These are phyloP conservation scores for Nitzschia putrida DNA, from an alignment of 108 stramenopile genomes.

Conservation along the genomic window DNA sequence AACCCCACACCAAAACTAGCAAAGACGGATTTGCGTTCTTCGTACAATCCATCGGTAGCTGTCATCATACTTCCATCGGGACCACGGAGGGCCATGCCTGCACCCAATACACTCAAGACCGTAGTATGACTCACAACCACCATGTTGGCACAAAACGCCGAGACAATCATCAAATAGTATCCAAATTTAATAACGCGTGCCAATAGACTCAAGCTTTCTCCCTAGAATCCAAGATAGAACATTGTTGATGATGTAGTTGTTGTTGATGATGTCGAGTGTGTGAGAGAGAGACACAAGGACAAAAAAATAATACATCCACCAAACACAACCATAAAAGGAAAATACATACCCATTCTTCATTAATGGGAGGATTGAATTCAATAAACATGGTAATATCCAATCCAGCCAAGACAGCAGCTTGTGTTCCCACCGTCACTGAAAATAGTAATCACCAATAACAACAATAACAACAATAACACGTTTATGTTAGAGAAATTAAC, in stretches of 20 bases:
- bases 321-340: not conserved
- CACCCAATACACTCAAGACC: conserved; percentile 75
- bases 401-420: conserved; percentile 87
- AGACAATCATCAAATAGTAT: conserved; percentile 76
- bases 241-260: no score
- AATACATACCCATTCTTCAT: conserved; percentile 62
- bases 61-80: conserved; percentile 91
- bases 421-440: conserved; percentile 86
- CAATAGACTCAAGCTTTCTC: conserved; percentile 21
- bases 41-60: conserved; percentile 88
- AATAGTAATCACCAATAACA: not conserved
- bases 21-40: conserved; percentile 75
- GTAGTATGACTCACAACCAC: conserved; percentile 85
- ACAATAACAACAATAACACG: conserved; percentile 1
- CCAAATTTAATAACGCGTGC: conserved; percentile 61
- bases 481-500: not conserved
- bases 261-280: no score
- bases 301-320: not conserved
- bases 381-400: conserved; percentile 93
- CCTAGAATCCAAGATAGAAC: conserved; percentile 6
- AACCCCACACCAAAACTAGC: conserved; percentile 71
- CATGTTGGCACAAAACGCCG: conserved; percentile 87
- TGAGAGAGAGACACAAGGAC: not conserved
- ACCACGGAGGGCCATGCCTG: conserved; percentile 82
- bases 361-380: conserved; percentile 76